Conservation (phyloP, 2,329 filamentous ascomycete species). For the Xylaria sp. region DNA sequence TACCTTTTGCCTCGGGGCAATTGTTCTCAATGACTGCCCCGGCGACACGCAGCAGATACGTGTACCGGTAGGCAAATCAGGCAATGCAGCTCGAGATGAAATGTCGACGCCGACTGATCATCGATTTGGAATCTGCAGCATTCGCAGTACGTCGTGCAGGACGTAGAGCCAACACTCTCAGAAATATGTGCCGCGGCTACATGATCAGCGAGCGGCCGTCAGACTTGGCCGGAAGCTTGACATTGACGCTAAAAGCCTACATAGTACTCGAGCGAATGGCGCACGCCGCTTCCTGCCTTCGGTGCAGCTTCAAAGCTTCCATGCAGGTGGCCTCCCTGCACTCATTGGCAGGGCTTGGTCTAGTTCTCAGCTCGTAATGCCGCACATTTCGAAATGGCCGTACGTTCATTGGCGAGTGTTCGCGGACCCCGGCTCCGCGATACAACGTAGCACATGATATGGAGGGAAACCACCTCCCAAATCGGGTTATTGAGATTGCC, state of each 20-base stretch:
- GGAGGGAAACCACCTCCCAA: constrained; percentile 18
- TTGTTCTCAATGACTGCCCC: not conserved
- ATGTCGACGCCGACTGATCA: not conserved
- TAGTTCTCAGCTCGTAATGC: not conserved
- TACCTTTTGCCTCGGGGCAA: not conserved
- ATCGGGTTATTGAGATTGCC: constrained; percentile 12
- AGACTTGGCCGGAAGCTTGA: not conserved
- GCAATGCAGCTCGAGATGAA: no score
- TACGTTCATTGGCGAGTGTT: constrained; percentile 12
- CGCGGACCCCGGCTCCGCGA: not conserved
- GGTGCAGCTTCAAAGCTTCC: constrained; percentile 25
- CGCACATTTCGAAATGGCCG: constrained; percentile 13
- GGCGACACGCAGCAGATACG: not conserved
- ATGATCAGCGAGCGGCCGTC: no score
- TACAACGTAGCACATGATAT: constrained; percentile 24
- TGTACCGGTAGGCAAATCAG: no score
- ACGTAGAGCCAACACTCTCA: not conserved
- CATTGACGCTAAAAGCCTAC: not conserved
- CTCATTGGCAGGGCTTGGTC: not conserved
- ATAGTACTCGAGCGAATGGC: not conserved
- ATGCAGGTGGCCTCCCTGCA: constrained; percentile 8
- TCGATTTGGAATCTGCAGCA: not conserved
- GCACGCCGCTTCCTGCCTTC: constrained; percentile 13
- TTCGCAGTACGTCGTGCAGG: no score
- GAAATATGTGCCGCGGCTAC: no score